Evolutionary conservation across 805 yeast species (phyloP).

Genomic region (Pichia kluyveri): DNA sequence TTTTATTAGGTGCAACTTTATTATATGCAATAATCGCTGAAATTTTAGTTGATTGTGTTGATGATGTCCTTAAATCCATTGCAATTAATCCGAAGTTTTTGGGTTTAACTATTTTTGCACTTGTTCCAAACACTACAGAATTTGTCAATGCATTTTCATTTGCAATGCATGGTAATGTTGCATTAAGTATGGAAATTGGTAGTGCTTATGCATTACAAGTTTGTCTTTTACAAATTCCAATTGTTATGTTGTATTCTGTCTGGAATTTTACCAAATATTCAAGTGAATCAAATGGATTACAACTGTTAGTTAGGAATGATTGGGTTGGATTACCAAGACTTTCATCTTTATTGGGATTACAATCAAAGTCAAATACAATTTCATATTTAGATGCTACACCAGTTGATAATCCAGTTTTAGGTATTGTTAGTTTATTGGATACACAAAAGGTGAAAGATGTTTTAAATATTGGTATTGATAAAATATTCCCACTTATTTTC

Average conservation of each 20-base stretch:
- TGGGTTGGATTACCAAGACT: conserved; percentile 9
- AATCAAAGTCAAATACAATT: neutral
- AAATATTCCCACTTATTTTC: conserved; percentile 73
- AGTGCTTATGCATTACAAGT: conserved; percentile 96
- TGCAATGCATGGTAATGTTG: conserved; percentile 93
- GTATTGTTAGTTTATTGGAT: neutral
- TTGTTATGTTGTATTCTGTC: conserved; percentile 72
- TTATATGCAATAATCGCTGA: conserved; percentile 92
- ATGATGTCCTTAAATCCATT: conserved; percentile 65
- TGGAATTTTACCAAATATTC: conserved; percentile 22
- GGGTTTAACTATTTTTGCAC: conserved; percentile 89
- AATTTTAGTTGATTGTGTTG: conserved; percentile 86
- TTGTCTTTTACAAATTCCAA: conserved; percentile 86
- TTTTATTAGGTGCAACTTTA: conserved; percentile 74
- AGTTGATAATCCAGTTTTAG: neutral
- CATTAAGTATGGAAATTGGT: conserved; percentile 95
- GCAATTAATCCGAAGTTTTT: conserved; percentile 87
- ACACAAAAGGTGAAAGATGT: neutral
- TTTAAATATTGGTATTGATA: conserved; percentile 10
- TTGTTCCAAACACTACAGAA: conserved; percentile 96
- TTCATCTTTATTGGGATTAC: conserved; percentile 4
- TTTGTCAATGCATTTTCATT: conserved; percentile 94
- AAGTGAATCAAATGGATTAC: neutral
- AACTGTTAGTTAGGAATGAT: neutral
- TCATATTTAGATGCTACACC: neutral